Evolutionary conservation across 176 grass and related monocot genomes (phyloP).

Genomic region (Saccharum officinarum): DNA sequence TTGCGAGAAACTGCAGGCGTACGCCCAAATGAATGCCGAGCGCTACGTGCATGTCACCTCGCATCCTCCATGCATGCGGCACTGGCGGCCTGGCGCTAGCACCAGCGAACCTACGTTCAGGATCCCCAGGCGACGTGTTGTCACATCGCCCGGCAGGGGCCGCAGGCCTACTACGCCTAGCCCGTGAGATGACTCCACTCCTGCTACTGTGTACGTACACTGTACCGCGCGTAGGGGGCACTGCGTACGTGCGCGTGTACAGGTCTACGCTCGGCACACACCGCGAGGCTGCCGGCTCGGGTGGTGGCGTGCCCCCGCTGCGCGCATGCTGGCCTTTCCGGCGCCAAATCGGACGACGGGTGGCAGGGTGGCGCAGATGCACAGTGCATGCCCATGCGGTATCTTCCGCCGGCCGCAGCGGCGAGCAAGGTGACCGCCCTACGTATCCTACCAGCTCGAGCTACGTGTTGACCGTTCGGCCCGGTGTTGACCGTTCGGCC

Average conservation of each 20-base stretch:
- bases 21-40: background rate
- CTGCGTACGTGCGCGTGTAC: too few relatives aligned
- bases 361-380: background rate
- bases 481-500: background rate
- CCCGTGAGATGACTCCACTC: background rate
- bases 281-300: conserved; percentile 7
- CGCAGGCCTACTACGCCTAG: background rate
- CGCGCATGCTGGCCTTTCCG: background rate
- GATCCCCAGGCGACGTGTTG: conserved; percentile 31
- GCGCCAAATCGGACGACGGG: conserved; percentile 9
- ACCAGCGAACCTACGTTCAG: too few relatives aligned
- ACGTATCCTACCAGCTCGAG: background rate
- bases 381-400: background rate
- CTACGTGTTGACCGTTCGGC: background rate
- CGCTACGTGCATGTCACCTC: conserved; percentile 33
- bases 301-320: background rate
- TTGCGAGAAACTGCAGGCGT: background rate
- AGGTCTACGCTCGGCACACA: background rate
- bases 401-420: background rate
- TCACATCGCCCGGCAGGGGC: background rate
- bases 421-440: background rate
- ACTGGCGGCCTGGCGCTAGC: too few relatives aligned
- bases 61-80: background rate
- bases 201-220: too few relatives aligned
- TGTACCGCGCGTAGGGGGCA: too few relatives aligned